phyloP scores from a whole-genome alignment of 345 rosid species.

The Aquilaria yunnanensis region DNA sequence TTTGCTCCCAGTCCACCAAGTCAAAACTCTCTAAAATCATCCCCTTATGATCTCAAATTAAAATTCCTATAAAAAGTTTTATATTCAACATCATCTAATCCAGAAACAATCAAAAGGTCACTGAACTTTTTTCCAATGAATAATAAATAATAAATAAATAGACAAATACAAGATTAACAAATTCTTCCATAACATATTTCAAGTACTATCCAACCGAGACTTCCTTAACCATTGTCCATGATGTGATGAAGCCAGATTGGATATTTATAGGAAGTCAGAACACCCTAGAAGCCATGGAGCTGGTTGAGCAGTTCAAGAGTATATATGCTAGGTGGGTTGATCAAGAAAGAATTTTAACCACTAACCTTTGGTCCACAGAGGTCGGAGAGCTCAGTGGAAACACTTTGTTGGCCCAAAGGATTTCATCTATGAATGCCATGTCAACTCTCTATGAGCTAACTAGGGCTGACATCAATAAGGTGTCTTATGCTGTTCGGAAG shows the following conservation, averaged over 20 bases:
- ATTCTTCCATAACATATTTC: too few relatives aligned
- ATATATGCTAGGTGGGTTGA: slow-evolving; percentile 85
- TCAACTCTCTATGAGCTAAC: slow-evolving; percentile 85
- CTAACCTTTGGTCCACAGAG: slow-evolving; percentile 92
- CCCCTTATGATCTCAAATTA: too few relatives aligned
- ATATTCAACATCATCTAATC: too few relatives aligned
- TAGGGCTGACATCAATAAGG: slow-evolving; percentile 70
- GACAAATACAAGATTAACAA: too few relatives aligned
- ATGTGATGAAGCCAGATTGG: slow-evolving; percentile 64
- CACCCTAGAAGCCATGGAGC: slow-evolving; percentile 60
- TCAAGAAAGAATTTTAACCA: slow-evolving; percentile 50
- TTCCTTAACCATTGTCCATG: slow-evolving; percentile 54
- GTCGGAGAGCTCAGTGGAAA: slow-evolving; percentile 83
- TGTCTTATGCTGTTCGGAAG: slow-evolving; percentile 61
- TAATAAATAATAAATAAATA: too few relatives aligned
- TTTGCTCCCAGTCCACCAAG: too few relatives aligned
- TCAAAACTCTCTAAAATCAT: too few relatives aligned
- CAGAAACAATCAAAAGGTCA: too few relatives aligned
- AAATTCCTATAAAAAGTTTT: too few relatives aligned
- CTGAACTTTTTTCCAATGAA: too few relatives aligned
- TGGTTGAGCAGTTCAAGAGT: slow-evolving; percentile 51
- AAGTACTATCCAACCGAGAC: too few relatives aligned
- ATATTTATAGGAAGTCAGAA: slow-evolving; percentile 86
- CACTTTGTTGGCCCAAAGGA: slow-evolving; percentile 83
- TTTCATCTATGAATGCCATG: slow-evolving; percentile 84